A percentile compares a stretch with the other conserved stretches of the same genome.
Evolutionary conservation across 192 early-diverging fungal species (phyloP).

Genomic region (Diversispora epigaea): DNA sequence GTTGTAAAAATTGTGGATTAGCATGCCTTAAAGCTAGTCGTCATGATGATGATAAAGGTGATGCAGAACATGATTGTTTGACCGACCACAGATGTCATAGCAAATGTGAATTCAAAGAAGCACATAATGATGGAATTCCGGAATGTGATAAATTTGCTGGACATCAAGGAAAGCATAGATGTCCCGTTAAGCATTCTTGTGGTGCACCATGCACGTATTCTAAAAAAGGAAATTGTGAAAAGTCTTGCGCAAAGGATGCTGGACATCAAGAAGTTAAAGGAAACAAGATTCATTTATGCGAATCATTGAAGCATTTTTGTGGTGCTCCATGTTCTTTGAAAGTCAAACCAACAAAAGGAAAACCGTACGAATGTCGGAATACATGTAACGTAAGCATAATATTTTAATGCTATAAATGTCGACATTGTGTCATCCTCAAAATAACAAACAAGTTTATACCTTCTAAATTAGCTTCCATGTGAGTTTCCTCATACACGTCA

Average conservation of each 20-base stretch:
- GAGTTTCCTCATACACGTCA: constrained; percentile 30
- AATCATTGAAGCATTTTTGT: constrained; percentile 36
- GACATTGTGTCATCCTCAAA: neutral
- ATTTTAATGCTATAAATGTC: neutral
- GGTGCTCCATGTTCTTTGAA: constrained; percentile 38
- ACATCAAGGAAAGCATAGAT: constrained; percentile 22
- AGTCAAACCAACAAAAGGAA: neutral
- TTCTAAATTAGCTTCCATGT: constrained; percentile 23
- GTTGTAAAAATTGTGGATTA: constrained; percentile 16
- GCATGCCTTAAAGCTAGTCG: constrained; percentile 25
- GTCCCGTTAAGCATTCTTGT: constrained; percentile 20
- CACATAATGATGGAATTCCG: constrained; percentile 6
- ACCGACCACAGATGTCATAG: constrained; percentile 32
- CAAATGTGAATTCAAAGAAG: constrained; percentile 19
- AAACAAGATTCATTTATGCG: constrained; percentile 35
- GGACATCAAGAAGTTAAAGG: constrained; percentile 27
- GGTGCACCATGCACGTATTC: constrained; percentile 4
- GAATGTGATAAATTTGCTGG: constrained; percentile 10
- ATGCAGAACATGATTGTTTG: constrained; percentile 25
- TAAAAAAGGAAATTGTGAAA: constrained; percentile 19
- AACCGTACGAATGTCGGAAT: constrained; percentile 18
- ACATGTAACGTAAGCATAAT: constrained; percentile 13
- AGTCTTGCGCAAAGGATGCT: constrained; percentile 6
- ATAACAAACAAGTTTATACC: neutral
- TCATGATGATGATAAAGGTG: constrained; percentile 25